Base-by-base conservation (phyloP, 305 asterid genomes). In the Solanum hybrid region DNA sequence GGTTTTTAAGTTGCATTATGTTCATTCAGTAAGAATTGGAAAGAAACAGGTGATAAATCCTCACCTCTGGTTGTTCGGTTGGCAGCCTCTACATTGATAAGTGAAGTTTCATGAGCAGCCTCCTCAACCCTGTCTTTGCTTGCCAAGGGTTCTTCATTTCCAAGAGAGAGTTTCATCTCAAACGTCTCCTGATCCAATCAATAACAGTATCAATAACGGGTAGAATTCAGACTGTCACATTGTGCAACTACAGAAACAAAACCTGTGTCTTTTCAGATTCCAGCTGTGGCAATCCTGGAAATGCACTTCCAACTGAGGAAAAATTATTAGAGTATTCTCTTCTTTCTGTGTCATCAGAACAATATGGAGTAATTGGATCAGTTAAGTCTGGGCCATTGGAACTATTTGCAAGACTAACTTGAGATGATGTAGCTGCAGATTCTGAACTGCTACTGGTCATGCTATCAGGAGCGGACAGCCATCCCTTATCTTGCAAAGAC, bases 391-490 rank as follows among this genome's bases (percentile, higher is more conserved):
- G 94, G 90, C 92, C 91, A 90, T 89, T 91, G 84, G 94, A 93
- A 92, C 93, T 90, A 79, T 95, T 98, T 26, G 91, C 91, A 94
- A 94, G 91, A 92, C 94, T 95, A 86, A 93, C 92, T 89, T 91
- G 98, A 91, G 94, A 91, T 86, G 95, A 95, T 89, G 96, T 90
- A 86, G 88, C 93, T 86, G 91, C 92, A 17, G 95, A 93, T 60
- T 92, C 97, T 86, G 94, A 90, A 94, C 95, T 94, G 93, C 92
- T 90, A 91, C 96, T 95, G 77, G 90, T 89, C 91, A 96, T 93
- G 93, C 95, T 98, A 75, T 89, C 93, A 85, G 98, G 99, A 69
- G 98, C 98, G 89, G 99, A 95, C 91, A 96, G 88, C 99, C 99
- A 98, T 89, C 95, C 99, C 91, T 92, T 93, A 89, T 95, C 98